Conservation (phyloP, 1,284 basidiomycete genomes). For the Trametes pubescens region DNA sequence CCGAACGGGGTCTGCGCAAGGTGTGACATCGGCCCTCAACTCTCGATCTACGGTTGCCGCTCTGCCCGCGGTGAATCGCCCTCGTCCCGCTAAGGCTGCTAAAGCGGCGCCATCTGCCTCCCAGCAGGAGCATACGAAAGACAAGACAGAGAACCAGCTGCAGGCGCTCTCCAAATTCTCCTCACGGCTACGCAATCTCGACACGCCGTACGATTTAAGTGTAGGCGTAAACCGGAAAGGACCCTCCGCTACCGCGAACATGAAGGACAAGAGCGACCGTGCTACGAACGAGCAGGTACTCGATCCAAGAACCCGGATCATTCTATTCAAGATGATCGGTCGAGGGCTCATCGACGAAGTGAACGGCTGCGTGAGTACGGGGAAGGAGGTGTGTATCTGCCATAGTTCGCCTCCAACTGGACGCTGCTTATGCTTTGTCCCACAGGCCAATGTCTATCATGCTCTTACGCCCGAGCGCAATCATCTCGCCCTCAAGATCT, state of each 20-base stretch:
- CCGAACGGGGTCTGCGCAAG: slow-evolving; percentile 69
- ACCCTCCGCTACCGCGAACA: slow-evolving; percentile 83
- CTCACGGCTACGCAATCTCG: slow-evolving; percentile 72
- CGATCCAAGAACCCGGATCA: slow-evolving; percentile 89
- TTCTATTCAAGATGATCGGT: slow-evolving; percentile 94
- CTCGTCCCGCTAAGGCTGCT: slow-evolving; percentile 43
- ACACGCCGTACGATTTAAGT: slow-evolving; percentile 79
- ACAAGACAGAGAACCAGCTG: slow-evolving; percentile 72
- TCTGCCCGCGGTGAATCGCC: slow-evolving; percentile 80
- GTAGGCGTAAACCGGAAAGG: slow-evolving; percentile 90
- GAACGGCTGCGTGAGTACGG: slow-evolving; percentile 94
- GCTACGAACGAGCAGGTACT: slow-evolving; percentile 96
- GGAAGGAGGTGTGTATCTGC: slow-evolving; percentile 82
- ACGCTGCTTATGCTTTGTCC: slow-evolving; percentile 6
- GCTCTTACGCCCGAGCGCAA: slow-evolving; percentile 69
- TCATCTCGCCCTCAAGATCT: slow-evolving; percentile 94
- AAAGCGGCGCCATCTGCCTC: not conserved
- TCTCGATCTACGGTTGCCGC: slow-evolving; percentile 59
- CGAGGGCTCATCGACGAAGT: slow-evolving; percentile 86
- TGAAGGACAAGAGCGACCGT: slow-evolving; percentile 93
- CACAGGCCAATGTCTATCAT: slow-evolving; percentile 93
- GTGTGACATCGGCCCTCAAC: slow-evolving; percentile 59
- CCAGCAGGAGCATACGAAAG: slow-evolving; percentile 44
- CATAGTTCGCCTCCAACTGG: not conserved
- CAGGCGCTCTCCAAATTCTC: slow-evolving; percentile 76